Percentiles rank a stretch among this genome's conserved stretches.
These are phyloP conservation scores for Prosopis cineraria DNA, from an alignment of 306 rosid genomes.

Conservation along the genomic window DNA sequence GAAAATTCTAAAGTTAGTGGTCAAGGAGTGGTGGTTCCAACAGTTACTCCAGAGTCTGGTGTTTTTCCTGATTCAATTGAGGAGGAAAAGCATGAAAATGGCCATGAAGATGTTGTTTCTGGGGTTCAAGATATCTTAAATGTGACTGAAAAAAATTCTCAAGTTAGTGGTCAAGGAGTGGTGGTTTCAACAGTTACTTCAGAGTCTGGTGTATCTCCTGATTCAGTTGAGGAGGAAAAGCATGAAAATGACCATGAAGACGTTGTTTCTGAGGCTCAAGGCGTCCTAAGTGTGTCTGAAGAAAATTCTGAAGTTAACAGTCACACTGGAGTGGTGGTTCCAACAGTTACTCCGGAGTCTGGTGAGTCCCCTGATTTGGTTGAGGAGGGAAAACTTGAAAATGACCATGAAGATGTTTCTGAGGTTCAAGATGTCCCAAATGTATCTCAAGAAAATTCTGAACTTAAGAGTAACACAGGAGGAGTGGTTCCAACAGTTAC, in stretches of 20 bases:
- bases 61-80: slow-evolving; percentile 34
- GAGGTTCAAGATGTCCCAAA: slow-evolving; percentile 22
- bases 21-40: slow-evolving; percentile 27
- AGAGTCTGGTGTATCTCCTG: slow-evolving; percentile 13
- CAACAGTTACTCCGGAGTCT: slow-evolving; percentile 18
- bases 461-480: slow-evolving; percentile 23
- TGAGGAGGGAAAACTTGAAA: slow-evolving; percentile 29
- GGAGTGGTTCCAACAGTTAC: slow-evolving; percentile 18
- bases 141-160: slow-evolving; percentile 26
- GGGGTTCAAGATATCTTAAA: slow-evolving; percentile 23
- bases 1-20: slow-evolving; percentile 31
- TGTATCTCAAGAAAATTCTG: slow-evolving; percentile 26
- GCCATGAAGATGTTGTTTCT: slow-evolving; percentile 26
- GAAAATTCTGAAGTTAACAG: slow-evolving; percentile 23
- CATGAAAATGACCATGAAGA: slow-evolving; percentile 12
- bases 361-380: slow-evolving; percentile 31
- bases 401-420: slow-evolving; percentile 22
- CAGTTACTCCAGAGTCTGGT: slow-evolving; percentile 14
- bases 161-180: slow-evolving; percentile 24
- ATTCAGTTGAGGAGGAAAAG: slow-evolving; percentile 35
- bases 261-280: slow-evolving; percentile 28
- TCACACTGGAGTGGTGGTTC: slow-evolving; percentile 19
- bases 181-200: slow-evolving; percentile 23
- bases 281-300: slow-evolving; percentile 11
- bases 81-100: slow-evolving; percentile 27